Percentiles rank a stretch among this genome's conserved stretches.
phyloP scores from a whole-genome alignment of 192 early-diverging fungal species.

The Coemansia sp. region DNA sequence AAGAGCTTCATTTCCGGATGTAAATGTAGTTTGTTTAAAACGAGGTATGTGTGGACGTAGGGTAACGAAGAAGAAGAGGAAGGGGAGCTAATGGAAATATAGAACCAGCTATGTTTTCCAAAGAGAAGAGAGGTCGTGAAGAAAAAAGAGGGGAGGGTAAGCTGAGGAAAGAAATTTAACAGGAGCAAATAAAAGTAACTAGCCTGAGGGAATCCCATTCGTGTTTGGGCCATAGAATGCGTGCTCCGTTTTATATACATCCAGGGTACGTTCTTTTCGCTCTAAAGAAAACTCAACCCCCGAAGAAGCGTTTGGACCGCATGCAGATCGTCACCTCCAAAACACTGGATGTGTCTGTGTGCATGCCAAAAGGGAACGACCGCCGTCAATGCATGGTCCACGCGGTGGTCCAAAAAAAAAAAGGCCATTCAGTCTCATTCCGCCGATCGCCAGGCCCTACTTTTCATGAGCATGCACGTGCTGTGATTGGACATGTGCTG shows the following conservation, averaged over 20 bases:
- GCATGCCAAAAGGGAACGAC: neutral
- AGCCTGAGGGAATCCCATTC: neutral
- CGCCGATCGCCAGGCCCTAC: neutral
- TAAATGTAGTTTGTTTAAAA: neutral
- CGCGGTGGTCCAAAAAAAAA: neutral
- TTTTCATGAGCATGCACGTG: neutral
- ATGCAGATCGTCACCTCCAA: neutral
- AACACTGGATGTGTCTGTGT: neutral
- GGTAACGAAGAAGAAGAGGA: neutral
- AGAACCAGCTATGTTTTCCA: constrained; percentile 4
- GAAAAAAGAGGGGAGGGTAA: neutral
- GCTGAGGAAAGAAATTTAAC: neutral
- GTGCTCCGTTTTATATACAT: neutral
- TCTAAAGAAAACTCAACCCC: too few species aligned
- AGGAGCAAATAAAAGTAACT: neutral
- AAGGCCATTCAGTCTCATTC: neutral
- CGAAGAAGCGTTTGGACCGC: neutral
- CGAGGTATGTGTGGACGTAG: neutral
- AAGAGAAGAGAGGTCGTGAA: neutral
- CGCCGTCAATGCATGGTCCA: neutral
- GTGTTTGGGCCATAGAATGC: neutral
- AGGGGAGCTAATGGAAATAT: neutral
- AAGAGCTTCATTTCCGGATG: neutral
- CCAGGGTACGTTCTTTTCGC: neutral
- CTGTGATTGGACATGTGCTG: neutral